Conservation (phyloP, 306 rosid species). For the Crataegus laevigata region DNA sequence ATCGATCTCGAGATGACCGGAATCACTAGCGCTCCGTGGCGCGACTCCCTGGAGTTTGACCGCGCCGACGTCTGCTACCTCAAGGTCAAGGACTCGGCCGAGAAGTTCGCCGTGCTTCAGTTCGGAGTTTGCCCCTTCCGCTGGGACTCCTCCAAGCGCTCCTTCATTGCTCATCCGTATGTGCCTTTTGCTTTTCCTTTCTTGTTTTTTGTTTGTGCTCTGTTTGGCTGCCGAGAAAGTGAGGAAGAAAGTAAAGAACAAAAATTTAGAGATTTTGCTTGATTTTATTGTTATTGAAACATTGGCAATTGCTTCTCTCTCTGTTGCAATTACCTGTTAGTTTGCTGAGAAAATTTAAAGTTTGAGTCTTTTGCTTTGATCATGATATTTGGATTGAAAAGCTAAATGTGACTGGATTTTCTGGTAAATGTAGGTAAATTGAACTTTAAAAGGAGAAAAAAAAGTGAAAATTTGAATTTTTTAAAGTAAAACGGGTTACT, state of each 20-base stretch:
- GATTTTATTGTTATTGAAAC: background rate
- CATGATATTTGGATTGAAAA: background rate
- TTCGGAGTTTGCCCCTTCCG: conserved; percentile 93
- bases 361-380: background rate
- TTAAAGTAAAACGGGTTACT: background rate
- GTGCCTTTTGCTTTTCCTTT: background rate
- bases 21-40: conserved; percentile 90
- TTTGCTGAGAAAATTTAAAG: background rate
- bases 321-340: background rate
- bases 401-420: background rate
- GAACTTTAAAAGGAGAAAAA: background rate
- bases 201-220: background rate
- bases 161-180: conserved; percentile 79
- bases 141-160: conserved; percentile 54
- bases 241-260: background rate
- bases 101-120: conserved; percentile 80
- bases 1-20: conserved; percentile 97
- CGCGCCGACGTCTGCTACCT: conserved; percentile 81
- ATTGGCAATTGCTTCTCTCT: background rate
- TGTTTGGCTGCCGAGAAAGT: background rate
- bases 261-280: background rate
- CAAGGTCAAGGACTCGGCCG: conserved; percentile 81
- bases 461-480: accelerated
- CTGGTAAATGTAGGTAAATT: background rate
- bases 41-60: conserved; percentile 71